A percentile compares a stretch with the other conserved stretches of the same genome.
phyloP scores from a whole-genome alignment of 2,329 filamentous ascomycete genomes.

The Hypocrella siamensis region DNA sequence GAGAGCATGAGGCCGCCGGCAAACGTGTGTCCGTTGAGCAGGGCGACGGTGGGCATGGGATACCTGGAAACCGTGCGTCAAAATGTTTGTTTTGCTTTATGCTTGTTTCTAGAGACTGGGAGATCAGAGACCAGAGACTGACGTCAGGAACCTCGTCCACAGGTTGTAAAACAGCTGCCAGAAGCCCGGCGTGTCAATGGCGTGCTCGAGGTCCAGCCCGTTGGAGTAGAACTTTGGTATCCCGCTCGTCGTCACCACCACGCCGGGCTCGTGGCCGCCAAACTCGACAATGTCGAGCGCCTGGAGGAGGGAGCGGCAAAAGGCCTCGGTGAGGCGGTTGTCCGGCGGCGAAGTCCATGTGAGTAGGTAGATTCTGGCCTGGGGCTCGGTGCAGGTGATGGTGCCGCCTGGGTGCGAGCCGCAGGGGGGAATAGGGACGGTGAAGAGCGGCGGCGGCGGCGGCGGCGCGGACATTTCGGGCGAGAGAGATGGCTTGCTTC shows the following conservation, averaged over 20 bases:
- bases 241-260: constrained; percentile 60
- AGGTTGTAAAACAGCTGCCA: constrained; percentile 47
- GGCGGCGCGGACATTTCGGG: constrained; percentile 3
- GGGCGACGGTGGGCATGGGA: constrained; percentile 69
- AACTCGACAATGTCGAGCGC: constrained; percentile 64
- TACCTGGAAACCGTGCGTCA: constrained; percentile 25
- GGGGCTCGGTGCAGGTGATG: constrained; percentile 47
- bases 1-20: constrained; percentile 59
- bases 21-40: constrained; percentile 68
- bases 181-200: constrained; percentile 43
- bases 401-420: constrained; percentile 33
- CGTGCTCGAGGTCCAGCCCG: constrained; percentile 61
- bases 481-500: too few relatives aligned
- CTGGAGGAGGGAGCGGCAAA: constrained; percentile 50
- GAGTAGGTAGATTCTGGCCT: constrained; percentile 51
- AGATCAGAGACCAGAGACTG: constrained; percentile 6
- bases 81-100: too few relatives aligned
- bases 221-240: constrained; percentile 73
- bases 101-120: neutral
- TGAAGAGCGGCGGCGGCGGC: too few relatives aligned
- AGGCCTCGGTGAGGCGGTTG: constrained; percentile 56
- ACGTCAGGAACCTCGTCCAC: constrained; percentile 41
- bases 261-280: constrained; percentile 45
- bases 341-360: constrained; percentile 57
- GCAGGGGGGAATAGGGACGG: constrained; percentile 37